Percentiles rank a stretch among this genome's conserved stretches.
Conservation (phyloP, 1,284 basidiomycete species). For the Chalciporus sp. region DNA sequence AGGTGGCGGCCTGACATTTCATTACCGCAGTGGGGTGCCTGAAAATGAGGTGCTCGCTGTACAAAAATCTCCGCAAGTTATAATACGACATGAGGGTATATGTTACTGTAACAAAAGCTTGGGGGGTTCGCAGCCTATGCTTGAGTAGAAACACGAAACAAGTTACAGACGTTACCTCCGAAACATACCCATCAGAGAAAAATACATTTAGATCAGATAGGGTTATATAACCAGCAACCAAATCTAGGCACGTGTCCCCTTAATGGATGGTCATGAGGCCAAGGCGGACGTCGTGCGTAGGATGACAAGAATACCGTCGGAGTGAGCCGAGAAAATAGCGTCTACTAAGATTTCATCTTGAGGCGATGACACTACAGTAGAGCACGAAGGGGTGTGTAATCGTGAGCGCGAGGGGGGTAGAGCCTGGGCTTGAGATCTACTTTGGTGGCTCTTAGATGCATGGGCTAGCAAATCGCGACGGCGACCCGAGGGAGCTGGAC, state of each 20-base stretch:
- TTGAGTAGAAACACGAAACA: not conserved
- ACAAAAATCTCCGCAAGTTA: not conserved
- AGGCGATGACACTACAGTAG: constrained; percentile 2
- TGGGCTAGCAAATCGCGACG: constrained; percentile 29
- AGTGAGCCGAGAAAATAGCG: constrained; percentile 80
- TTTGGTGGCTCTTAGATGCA: constrained; percentile 14
- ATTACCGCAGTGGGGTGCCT: not conserved
- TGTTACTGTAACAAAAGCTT: not conserved
- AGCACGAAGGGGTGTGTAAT: constrained; percentile 7
- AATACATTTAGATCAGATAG: not conserved
- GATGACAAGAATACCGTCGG: constrained; percentile 78
- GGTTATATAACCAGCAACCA: not conserved
- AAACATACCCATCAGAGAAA: not conserved
- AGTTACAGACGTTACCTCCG: not conserved
- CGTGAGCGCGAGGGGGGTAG: constrained; percentile 14
- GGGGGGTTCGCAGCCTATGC: not conserved
- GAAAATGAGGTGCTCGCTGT: not conserved
- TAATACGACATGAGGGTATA: not conserved
- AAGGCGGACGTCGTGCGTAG: constrained; percentile 42
- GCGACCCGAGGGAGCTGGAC: constrained; percentile 18
- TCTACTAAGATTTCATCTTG: constrained; percentile 57
- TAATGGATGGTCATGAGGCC: not conserved
- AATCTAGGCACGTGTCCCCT: not conserved
- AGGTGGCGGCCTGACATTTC: not conserved
- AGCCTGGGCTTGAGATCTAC: constrained; percentile 4